These are phyloP conservation scores for Magnusiomyces paraingens DNA, from an alignment of 1,139 yeast genomes.

Conservation along the genomic window DNA sequence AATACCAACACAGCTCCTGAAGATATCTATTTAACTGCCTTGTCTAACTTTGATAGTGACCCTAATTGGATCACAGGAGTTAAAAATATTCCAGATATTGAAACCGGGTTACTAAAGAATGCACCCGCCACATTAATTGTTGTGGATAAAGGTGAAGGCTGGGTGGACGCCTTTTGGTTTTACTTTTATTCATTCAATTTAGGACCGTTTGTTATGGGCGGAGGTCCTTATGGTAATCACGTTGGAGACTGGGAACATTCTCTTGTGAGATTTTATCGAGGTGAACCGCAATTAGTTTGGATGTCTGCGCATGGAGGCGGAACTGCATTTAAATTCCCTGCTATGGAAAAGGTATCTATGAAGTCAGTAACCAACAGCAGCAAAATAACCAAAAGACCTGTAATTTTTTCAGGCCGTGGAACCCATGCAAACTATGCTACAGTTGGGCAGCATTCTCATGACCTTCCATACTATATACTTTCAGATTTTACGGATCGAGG, in stretches of 20 bases:
- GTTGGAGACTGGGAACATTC: conserved; percentile 99
- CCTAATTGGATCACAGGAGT: conserved; percentile 86
- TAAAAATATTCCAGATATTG: conserved; percentile 58
- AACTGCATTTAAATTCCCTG: conserved; percentile 71
- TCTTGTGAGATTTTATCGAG: conserved; percentile 72
- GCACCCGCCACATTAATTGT: conserved; percentile 82
- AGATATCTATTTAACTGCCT: conserved; percentile 51
- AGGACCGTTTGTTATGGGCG: conserved; percentile 97
- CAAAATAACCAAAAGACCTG: conserved; percentile 46
- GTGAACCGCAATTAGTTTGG: conserved; percentile 87
- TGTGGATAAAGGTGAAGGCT: conserved; percentile 88
- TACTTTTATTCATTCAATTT: conserved; percentile 89
- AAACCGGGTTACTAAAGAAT: conserved; percentile 59
- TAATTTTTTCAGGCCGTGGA: conserved; percentile 86
- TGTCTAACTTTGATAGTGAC: conserved; percentile 62
- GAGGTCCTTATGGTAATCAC: conserved; percentile 95
- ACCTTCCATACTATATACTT: conserved; percentile 82
- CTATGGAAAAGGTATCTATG: conserved; percentile 59
- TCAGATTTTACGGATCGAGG: conserved; percentile 95
- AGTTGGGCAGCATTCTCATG: conserved; percentile 96
- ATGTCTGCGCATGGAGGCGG: conserved; percentile 99
- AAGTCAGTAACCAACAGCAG: neutral
- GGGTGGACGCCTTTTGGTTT: conserved; percentile 94
- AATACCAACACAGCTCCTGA: conserved; percentile 11
- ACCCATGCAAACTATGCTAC: conserved; percentile 96